These are phyloP conservation scores for Pestalotiopsis sp. DNA, from an alignment of 2,329 filamentous ascomycete genomes.

Conservation along the genomic window DNA sequence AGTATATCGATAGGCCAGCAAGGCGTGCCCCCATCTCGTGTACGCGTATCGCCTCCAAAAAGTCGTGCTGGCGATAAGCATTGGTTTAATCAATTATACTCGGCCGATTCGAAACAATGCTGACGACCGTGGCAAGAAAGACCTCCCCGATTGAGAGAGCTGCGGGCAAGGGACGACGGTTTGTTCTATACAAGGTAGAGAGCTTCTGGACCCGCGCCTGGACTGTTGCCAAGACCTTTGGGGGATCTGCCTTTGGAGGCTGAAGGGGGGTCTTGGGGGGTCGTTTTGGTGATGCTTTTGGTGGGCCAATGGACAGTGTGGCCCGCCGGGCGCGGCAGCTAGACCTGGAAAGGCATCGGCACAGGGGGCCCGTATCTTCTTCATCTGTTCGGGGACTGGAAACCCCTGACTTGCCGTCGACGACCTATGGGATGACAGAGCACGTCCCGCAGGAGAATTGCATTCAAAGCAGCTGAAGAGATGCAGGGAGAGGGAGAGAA, in stretches of 20 bases:
- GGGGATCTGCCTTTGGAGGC: slow-evolving; percentile 9
- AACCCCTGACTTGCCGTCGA: background rate
- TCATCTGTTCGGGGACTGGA: background rate
- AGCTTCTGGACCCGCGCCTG: slow-evolving; percentile 5
- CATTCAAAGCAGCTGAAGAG: slow-evolving; percentile 4
- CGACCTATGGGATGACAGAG: background rate
- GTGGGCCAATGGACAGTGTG: background rate
- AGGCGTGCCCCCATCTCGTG: background rate
- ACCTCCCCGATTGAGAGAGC: slow-evolving; percentile 10
- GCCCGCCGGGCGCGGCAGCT: slow-evolving; percentile 4
- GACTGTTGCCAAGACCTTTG: slow-evolving; percentile 5
- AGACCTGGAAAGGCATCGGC: background rate
- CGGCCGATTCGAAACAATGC: slow-evolving; percentile 8
- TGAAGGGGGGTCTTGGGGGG: background rate
- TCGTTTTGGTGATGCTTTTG: background rate
- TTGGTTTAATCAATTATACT: background rate
- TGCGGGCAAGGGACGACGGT: background rate
- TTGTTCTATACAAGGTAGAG: background rate
- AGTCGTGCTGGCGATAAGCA: background rate
- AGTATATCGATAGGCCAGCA: background rate
- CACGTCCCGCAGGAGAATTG: background rate
- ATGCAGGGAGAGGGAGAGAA: background rate
- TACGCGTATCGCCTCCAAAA: background rate
- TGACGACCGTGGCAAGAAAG: background rate
- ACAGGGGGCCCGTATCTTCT: background rate